phyloP scores from a whole-genome alignment of 495 filamentous ascomycete species.

The Rhypophila decipiens region DNA sequence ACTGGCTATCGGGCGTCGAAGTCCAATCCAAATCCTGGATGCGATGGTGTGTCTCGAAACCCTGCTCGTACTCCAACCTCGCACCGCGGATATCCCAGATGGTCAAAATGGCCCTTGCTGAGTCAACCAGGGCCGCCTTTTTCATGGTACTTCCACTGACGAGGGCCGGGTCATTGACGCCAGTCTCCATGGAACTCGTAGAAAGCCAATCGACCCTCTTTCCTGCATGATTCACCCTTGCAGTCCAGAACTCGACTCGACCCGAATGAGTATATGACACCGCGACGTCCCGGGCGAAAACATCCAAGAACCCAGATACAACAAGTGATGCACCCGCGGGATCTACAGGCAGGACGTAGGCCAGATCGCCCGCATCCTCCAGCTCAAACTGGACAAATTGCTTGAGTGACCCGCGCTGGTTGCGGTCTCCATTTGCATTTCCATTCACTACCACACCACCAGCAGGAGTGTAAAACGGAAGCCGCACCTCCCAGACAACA shows the following conservation, averaged over 20 bases:
- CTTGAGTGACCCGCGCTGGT: constrained; percentile 39
- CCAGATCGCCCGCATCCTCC: constrained; percentile 64
- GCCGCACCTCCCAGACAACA: constrained; percentile 73
- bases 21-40: constrained; percentile 94
- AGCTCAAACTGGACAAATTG: constrained; percentile 71
- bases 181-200: constrained; percentile 78
- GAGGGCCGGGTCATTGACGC: constrained; percentile 64
- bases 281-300: constrained; percentile 81
- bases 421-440: constrained; percentile 22
- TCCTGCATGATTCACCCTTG: constrained; percentile 55
- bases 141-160: constrained; percentile 81
- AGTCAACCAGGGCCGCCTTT: constrained; percentile 79
- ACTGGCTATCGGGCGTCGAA: constrained; percentile 84
- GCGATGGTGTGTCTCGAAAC: constrained; percentile 63
- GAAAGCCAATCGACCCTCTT: constrained; percentile 70
- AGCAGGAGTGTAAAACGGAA: constrained; percentile 32
- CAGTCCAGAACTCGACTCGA: constrained; percentile 78
- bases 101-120: constrained; percentile 65
- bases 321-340: constrained; percentile 69
- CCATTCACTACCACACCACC: constrained; percentile 8
- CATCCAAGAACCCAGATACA: constrained; percentile 76
- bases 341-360: constrained; percentile 83
- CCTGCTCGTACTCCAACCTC: constrained; percentile 73
- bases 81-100: constrained; percentile 87
- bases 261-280: constrained; percentile 79